phyloP scores from a whole-genome alignment of 345 rosid species.

The Bruguiera parviflora region DNA sequence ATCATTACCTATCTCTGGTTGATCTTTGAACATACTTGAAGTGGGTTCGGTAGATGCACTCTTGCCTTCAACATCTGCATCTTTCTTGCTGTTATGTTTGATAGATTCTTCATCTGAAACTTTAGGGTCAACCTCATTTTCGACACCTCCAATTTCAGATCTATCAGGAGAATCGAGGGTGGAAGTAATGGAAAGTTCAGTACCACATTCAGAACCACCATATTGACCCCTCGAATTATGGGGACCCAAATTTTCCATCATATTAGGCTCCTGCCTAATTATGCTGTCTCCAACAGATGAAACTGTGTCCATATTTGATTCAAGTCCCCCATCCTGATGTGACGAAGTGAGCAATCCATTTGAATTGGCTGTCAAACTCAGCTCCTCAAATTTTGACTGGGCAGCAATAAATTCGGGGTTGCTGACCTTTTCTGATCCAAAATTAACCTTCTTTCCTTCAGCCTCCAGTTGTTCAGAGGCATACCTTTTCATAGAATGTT shows the following conservation, averaged over 20 bases:
- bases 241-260: conserved; percentile 32
- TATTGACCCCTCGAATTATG: conserved; percentile 32
- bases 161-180: conserved; percentile 82
- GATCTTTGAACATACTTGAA: conserved; percentile 22
- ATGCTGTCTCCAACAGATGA: conserved; percentile 29
- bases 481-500: conserved; percentile 49
- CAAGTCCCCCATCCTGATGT: conserved; percentile 38
- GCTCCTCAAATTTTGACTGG: conserved; percentile 76
- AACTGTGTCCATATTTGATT: conserved; percentile 33
- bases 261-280: conserved; percentile 22
- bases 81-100: conserved; percentile 25
- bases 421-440: conserved; percentile 51
- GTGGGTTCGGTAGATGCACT: conserved; percentile 24
- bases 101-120: conserved; percentile 32
- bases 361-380: conserved; percentile 45
- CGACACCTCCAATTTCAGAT: conserved; percentile 49
- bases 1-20: conserved; percentile 33
- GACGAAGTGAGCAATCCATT: conserved; percentile 33
- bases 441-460: conserved; percentile 38
- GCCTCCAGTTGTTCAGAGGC: conserved; percentile 49
- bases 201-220: conserved; percentile 81
- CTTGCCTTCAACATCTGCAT: conserved; percentile 36
- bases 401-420: conserved; percentile 67
- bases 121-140: conserved; percentile 38
- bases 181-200: conserved; percentile 84